Conservation (phyloP, 148 eudicot species). For the Limonium bicolor region DNA sequence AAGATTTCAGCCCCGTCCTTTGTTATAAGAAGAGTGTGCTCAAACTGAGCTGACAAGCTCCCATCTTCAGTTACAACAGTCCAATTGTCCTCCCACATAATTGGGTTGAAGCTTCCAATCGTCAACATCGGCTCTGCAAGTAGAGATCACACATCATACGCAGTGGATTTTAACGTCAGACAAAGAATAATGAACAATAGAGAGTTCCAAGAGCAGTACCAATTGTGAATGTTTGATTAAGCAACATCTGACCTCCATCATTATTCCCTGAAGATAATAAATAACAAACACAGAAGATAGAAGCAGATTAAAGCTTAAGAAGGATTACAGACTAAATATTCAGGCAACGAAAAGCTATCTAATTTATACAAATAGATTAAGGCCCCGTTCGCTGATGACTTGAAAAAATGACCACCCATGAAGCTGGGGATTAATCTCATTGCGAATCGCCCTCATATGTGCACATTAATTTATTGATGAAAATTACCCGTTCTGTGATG, state of each 20-base stretch:
- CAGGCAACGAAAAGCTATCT: no score
- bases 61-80: conserved; percentile 92
- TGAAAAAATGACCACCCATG: no score
- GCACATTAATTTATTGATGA: no score
- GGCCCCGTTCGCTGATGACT: no score
- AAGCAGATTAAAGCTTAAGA: neutral
- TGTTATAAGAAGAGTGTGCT: conserved; percentile 83
- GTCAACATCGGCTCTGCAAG: conserved; percentile 95
- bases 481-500: no score
- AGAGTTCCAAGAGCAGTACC: conserved; percentile 47
- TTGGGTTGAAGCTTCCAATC: conserved; percentile 61
- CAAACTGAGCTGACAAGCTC: conserved; percentile 90
- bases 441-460: no score
- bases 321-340: neutral
- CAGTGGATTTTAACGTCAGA: no score
- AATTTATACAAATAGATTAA: no score
- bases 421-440: no score
- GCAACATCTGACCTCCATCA: conserved; percentile 62
- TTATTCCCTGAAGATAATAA: conserved; percentile 47
- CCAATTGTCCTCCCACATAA: conserved; percentile 95
- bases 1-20: conserved; percentile 70
- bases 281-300: conserved; percentile 4
- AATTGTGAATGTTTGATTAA: conserved; percentile 91
- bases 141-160: no score
- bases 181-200: no score